Conservation (phyloP, 768 basidiomycete genomes). For the Phlebiopsis gigantea region DNA sequence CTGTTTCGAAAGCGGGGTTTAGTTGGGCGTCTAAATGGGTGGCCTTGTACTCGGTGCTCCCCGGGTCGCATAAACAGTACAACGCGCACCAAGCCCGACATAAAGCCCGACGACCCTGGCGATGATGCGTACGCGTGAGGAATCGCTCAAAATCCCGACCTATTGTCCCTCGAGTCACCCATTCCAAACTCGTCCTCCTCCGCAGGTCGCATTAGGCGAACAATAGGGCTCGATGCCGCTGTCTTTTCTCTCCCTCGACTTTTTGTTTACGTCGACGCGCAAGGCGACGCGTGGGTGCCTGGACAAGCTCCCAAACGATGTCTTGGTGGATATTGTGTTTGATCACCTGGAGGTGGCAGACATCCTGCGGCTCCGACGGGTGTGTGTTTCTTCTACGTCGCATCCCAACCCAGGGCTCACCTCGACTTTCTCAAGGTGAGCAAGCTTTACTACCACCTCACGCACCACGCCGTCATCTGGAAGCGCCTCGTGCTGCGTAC, state of each 20-base stretch:
- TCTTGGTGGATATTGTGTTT: slow-evolving; percentile 33
- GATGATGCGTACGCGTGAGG: not conserved
- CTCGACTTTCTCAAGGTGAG: too few species aligned
- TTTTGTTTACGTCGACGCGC: not conserved
- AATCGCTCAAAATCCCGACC: not conserved
- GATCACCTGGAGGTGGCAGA: slow-evolving; percentile 32
- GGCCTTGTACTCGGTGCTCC: not conserved
- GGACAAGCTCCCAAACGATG: slow-evolving; percentile 31
- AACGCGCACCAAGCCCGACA: not conserved
- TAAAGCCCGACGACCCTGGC: not conserved
- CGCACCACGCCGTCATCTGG: slow-evolving; percentile 67
- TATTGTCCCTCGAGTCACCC: not conserved
- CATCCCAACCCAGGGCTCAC: too few species aligned
- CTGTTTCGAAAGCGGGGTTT: too few species aligned
- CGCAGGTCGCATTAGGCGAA: not conserved
- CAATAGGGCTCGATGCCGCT: not conserved
- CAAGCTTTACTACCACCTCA: slow-evolving; percentile 55
- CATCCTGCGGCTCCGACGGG: slow-evolving; percentile 32
- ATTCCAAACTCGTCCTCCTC: not conserved
- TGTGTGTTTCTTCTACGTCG: slow-evolving; percentile 24
- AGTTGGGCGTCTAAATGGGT: not conserved
- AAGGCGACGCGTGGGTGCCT: not conserved
- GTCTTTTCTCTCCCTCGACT: not conserved
- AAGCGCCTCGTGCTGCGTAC: slow-evolving; percentile 52
- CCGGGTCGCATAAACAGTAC: not conserved